Conservation (phyloP, 306 rosid species). For the Abrus pulchellus region DNA sequence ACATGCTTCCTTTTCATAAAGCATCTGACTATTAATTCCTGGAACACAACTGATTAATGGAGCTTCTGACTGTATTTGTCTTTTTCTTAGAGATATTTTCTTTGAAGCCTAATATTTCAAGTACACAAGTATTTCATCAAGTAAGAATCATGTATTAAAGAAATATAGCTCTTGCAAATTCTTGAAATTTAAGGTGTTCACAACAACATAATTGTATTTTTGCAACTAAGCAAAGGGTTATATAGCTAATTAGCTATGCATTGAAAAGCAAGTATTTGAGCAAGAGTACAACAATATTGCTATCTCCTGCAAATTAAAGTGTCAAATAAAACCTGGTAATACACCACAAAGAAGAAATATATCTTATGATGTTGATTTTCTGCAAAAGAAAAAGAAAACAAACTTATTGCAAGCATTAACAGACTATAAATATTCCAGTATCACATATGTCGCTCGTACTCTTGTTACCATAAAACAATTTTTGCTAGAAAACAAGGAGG, state of each 20-base stretch:
- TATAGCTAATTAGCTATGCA: not conserved
- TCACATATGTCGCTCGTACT: not conserved
- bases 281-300: not conserved
- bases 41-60: not conserved
- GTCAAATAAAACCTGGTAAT: slow-evolving; percentile 8
- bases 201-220: slow-evolving; percentile 2
- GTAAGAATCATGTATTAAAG: not conserved
- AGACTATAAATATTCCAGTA: not conserved
- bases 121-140: not conserved
- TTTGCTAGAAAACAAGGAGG: not conserved
- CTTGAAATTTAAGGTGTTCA: not conserved
- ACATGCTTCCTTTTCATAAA: slow-evolving; percentile 3
- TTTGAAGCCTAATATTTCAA: not conserved
- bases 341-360: not conserved
- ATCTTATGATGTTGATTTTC: not conserved
- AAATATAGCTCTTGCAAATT: not conserved
- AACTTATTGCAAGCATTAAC: slow-evolving; percentile 1
- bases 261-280: not conserved
- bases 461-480: not conserved
- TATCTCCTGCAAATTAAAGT: slow-evolving; percentile 20
- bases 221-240: slow-evolving; percentile 1
- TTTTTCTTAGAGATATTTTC: not conserved
- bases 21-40: slow-evolving; percentile 5
- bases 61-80: not conserved
- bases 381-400: not conserved